Evolutionary conservation across 768 basidiomycete genomes (phyloP).

Genomic region (Scleroderma citrinum): DNA sequence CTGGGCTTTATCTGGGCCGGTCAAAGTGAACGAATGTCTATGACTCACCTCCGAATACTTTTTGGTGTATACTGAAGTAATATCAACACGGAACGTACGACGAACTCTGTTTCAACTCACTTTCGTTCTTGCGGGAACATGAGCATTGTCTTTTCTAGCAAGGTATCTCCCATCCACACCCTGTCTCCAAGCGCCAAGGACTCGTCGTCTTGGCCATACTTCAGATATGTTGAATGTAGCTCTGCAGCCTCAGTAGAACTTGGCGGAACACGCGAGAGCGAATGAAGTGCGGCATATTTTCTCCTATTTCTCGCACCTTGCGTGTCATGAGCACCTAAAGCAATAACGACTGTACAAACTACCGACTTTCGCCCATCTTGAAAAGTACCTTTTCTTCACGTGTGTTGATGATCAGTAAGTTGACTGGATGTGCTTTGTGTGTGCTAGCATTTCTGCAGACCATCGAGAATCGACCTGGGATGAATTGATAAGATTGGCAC

Average conservation of each 20-base stretch:
- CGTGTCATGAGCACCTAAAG: not conserved
- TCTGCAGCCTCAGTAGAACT: constrained; percentile 60
- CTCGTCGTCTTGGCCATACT: constrained; percentile 42
- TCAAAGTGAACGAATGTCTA: too few relatives aligned
- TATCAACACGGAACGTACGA: too few relatives aligned
- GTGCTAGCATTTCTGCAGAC: constrained; percentile 72
- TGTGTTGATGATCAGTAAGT: constrained; percentile 52
- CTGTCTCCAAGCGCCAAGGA: constrained; percentile 31
- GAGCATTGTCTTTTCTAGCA: constrained; percentile 60
- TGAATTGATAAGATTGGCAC: not conserved
- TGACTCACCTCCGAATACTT: constrained; percentile 67
- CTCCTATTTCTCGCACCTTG: constrained; percentile 59
- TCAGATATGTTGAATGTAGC: constrained; percentile 65
- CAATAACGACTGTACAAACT: not conserved
- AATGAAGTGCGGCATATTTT: constrained; percentile 45
- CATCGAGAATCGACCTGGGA: constrained; percentile 84
- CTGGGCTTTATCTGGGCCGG: too few relatives aligned
- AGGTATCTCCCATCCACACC: constrained; percentile 73
- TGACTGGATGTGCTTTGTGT: constrained; percentile 57
- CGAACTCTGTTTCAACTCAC: constrained; percentile 32
- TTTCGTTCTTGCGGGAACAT: constrained; percentile 88
- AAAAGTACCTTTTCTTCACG: constrained; percentile 59
- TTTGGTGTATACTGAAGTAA: constrained; percentile 60
- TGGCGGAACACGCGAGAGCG: constrained; percentile 70
- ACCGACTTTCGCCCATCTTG: constrained; percentile 62